Percentiles rank a stretch among this genome's conserved stretches.
These are phyloP conservation scores for Fusarium sp. DNA, from an alignment of 2,329 filamentous ascomycete genomes.

Conservation along the genomic window DNA sequence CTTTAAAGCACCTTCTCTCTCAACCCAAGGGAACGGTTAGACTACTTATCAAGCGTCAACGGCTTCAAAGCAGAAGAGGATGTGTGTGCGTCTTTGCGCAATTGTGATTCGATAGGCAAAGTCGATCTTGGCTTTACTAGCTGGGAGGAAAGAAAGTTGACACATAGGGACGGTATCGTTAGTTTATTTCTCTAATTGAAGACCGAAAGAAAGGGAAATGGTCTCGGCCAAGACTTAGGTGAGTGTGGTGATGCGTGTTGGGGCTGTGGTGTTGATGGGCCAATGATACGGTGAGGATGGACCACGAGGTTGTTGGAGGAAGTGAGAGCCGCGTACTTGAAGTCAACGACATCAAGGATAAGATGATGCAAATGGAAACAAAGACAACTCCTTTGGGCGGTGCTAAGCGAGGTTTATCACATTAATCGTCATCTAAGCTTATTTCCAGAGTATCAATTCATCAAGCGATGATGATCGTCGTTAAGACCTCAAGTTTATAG, in stretches of 20 bases:
- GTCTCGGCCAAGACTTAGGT: conserved; percentile 3
- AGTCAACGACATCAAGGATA: neutral
- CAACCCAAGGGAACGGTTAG: conserved; percentile 35
- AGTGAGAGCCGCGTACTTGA: conserved; percentile 19
- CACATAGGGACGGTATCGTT: neutral
- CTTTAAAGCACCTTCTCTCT: conserved; percentile 3
- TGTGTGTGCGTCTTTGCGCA: conserved; percentile 37
- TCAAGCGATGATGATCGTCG: too few species aligned
- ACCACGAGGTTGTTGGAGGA: conserved; percentile 37
- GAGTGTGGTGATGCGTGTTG: conserved; percentile 7
- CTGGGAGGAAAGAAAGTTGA: conserved; percentile 2
- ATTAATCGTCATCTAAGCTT: neutral
- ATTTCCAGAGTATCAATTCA: neutral
- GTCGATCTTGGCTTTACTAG: conserved; percentile 16
- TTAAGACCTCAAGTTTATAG: too few species aligned
- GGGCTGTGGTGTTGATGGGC: conserved; percentile 9
- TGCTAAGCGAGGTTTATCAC: neutral
- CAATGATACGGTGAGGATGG: conserved; percentile 35
- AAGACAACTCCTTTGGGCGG: neutral
- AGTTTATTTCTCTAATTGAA: neutral
- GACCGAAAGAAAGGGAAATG: neutral
- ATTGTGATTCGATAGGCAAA: conserved; percentile 40
- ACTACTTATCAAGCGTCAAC: conserved; percentile 8
- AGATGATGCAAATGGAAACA: neutral
- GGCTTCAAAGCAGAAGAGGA: neutral